Base-by-base conservation (phyloP, 2,329 filamentous ascomycete genomes). In the Claviceps spartinae region DNA sequence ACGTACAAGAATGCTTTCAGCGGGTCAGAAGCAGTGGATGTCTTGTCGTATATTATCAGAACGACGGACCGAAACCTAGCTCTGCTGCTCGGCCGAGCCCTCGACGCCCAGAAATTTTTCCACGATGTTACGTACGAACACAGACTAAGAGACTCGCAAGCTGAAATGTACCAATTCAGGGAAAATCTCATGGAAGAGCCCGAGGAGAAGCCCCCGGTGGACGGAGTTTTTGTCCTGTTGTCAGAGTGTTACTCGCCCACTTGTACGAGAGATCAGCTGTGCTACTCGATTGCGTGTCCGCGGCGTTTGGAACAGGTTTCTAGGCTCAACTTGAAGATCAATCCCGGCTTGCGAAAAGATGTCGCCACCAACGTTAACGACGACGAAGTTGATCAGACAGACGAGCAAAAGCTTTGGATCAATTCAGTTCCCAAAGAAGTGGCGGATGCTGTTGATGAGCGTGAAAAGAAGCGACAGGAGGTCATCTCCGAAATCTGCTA, bases 51-150 rank as follows among this genome's bases (percentile, higher is more conserved):
- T 64, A 97, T 98, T 58, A 97, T 98, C 67, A 86, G 94, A 63
- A 98, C 93, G 1, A 95, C 88, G 0, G 93, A 98, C 68, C 82
- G 93, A 54, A 98, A 98, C 65, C 74, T 98, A 55, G 93, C 93
- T 11, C 74, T 98, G 48, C 79, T 98, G 9, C 74, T 98, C 16
- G 93, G 93, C 56, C 81, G 93, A 64, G 89, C 93, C 43, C 73
- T 98, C 55, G 93, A 98, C 69, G 93, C 93, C 24, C 93, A 98
- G 65, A 97, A 97, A 66, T 96, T 95, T 72, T 98, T 98, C 66
- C 93, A 98, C 71, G 93, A 98, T 75, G 93, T 97, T 49, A 96
- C 91, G 0, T 98, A 98, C 68, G 91, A 96, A 61, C 93, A 98
- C 68, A 81, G 93, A 47, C 73, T 98, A 61, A 86, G 93, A 68